Evolutionary conservation across 2,329 filamentous ascomycete species (phyloP), one percentile per base, ranked within the genome.

Genomic region (Sarocladium brachiariae): DNA sequence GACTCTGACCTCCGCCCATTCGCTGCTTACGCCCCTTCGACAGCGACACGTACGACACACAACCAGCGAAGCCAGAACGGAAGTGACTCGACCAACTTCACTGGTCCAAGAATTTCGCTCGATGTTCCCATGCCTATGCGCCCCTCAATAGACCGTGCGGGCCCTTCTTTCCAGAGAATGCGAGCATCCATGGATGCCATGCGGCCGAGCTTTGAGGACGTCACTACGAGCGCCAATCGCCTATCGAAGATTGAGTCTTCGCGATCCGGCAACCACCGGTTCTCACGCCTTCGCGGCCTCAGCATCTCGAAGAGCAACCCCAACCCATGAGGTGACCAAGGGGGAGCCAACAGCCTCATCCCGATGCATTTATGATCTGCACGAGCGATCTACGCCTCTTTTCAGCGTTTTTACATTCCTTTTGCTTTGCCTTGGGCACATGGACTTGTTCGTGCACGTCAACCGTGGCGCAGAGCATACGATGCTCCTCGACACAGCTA

Each of bases 71-170:
- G 88, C 60, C 89, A 95, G 63, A 95, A 92, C 59, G 89, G 90
- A 54, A 96, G 91, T 69, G 91, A 96, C 67, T 92, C 89, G 54
- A 96, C 93, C 47, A 91, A 95, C 60, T 95, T 90, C 66, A 95
- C 89, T 19, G 72, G 77, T 47, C 80, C 81, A 58, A 78, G 83
- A 54, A 71, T 75, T 57, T 84, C 84, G 14, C 64, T 81, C 56
- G 84, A 87, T 53, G 64, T 70, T 47, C 63, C 65, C 43, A 53
- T 56, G 37, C 60, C 61, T 45, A 68, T 63, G 38, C 70, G 80
- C 24, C 77, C 76, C 23, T 85, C 83, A 5, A 73, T 82, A 37
- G 86, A 90, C 55, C 77, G 85, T 54, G 76, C 84, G 4, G 76
- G 89, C 56, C 89, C 89, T 35, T 95, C 89, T n/a, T 95, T 87